phyloP scores from a whole-genome alignment of 164 flowering plant genomes.

The Tetrastigma voinierianum region DNA sequence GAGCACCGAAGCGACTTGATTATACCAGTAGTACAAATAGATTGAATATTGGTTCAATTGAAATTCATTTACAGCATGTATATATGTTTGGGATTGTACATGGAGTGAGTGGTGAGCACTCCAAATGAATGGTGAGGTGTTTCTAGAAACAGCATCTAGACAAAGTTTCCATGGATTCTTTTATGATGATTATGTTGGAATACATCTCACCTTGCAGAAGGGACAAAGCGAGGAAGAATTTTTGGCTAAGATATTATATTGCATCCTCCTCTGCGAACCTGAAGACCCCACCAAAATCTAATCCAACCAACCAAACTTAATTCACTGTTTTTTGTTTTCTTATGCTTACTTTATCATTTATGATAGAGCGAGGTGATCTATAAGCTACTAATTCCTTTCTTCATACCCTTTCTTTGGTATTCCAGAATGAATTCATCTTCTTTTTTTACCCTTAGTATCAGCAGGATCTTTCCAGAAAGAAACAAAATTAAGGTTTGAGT shows the following conservation, averaged over 20 bases:
- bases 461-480: too few relatives aligned
- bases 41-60: too few relatives aligned
- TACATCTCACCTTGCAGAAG: constrained; percentile 24
- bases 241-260: constrained; percentile 13
- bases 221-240: constrained; percentile 19
- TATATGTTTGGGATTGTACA: not conserved
- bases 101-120: not conserved
- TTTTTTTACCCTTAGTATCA: too few relatives aligned
- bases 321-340: constrained; percentile 8
- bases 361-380: not conserved
- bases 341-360: constrained; percentile 1
- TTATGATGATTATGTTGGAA: not conserved
- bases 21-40: too few relatives aligned
- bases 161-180: constrained; percentile 1
- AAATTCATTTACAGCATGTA: too few relatives aligned
- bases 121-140: not conserved
- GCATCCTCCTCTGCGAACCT: not conserved
- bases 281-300: constrained; percentile 16
- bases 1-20: too few relatives aligned
- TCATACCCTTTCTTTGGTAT: too few relatives aligned
- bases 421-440: too few relatives aligned
- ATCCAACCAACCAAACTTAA: constrained; percentile 27
- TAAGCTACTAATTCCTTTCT: too few relatives aligned
- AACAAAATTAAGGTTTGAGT: too few relatives aligned
- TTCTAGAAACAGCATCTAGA: constrained; percentile 7